Percentiles rank a stretch among this genome's conserved stretches.
phyloP scores from a whole-genome alignment of 768 basidiomycete genomes.

The Rubroboletus satanas region DNA sequence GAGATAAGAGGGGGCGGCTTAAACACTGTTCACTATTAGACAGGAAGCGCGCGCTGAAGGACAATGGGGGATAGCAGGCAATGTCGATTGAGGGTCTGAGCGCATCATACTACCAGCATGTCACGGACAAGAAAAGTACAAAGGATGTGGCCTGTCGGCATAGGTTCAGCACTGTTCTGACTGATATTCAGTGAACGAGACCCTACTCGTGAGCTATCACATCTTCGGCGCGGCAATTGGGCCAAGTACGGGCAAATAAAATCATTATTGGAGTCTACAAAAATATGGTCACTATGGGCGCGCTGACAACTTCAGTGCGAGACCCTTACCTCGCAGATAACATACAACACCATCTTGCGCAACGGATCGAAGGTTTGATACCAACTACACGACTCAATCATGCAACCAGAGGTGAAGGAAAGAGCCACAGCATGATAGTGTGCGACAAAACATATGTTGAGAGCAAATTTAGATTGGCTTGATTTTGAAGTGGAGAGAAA shows the following conservation, averaged over 20 bases:
- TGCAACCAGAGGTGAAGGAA: neutral
- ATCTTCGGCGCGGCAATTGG: neutral
- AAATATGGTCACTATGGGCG: conserved; percentile 2
- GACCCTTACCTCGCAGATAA: conserved; percentile 16
- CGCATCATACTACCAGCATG: neutral
- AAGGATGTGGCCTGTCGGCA: neutral
- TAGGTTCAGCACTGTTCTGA: neutral
- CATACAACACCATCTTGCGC: conserved; percentile 28
- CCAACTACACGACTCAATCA: conserved; percentile 9
- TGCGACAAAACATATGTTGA: neutral
- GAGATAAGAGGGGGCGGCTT: neutral
- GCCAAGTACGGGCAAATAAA: conserved; percentile 4
- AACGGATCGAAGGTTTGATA: conserved; percentile 3
- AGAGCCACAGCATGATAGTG: neutral
- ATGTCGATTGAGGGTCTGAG: neutral
- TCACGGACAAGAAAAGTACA: neutral
- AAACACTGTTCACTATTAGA: neutral
- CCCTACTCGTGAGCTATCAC: conserved; percentile 3
- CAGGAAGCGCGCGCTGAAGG: neutral
- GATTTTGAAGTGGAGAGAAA: conserved; percentile 99
- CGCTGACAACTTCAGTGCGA: neutral
- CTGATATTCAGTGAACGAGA: neutral
- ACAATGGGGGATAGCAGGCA: neutral
- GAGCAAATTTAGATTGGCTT: conserved; percentile 75
- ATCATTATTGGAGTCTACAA: conserved; percentile 11